A percentile compares a stretch with the other conserved stretches of the same genome.
phyloP scores from a whole-genome alignment of 257 asterid genomes.

The Primulina huaijiensis region DNA sequence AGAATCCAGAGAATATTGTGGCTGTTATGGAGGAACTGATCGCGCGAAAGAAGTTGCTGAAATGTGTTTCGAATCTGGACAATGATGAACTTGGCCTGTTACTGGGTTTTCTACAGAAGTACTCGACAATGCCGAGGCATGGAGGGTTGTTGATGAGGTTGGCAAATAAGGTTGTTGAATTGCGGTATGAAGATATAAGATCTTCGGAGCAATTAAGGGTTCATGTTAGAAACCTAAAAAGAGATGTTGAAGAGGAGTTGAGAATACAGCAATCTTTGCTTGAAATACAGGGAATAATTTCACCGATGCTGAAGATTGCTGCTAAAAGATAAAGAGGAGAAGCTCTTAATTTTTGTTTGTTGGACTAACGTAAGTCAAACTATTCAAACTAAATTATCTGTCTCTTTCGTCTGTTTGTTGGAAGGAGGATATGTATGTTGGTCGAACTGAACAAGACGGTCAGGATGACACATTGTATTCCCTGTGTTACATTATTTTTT shows the following conservation, averaged over 20 bases:
- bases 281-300: constrained; percentile 77
- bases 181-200: constrained; percentile 64
- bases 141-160: constrained; percentile 54
- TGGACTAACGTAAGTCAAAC: neutral
- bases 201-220: constrained; percentile 44
- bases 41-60: constrained; percentile 71
- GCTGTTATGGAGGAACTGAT: constrained; percentile 96
- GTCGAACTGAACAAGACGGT: neutral
- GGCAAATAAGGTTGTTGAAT: constrained; percentile 64
- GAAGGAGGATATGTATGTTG: too few relatives aligned
- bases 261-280: constrained; percentile 68
- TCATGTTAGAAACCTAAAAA: constrained; percentile 64
- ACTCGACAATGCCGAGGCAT: constrained; percentile 67
- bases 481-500: too few relatives aligned
- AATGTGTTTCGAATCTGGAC: constrained; percentile 64
- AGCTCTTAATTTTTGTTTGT: neutral
- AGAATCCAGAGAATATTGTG: constrained; percentile 61
- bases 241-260: constrained; percentile 83
- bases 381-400: neutral
- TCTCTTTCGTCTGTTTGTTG: neutral
- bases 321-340: constrained; percentile 49
- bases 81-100: constrained; percentile 59
- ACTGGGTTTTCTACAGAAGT: constrained; percentile 68
- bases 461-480: too few relatives aligned
- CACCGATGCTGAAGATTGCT: constrained; percentile 76